Base-by-base conservation (phyloP, 768 basidiomycete species). In the Mycena sanguinolenta region DNA sequence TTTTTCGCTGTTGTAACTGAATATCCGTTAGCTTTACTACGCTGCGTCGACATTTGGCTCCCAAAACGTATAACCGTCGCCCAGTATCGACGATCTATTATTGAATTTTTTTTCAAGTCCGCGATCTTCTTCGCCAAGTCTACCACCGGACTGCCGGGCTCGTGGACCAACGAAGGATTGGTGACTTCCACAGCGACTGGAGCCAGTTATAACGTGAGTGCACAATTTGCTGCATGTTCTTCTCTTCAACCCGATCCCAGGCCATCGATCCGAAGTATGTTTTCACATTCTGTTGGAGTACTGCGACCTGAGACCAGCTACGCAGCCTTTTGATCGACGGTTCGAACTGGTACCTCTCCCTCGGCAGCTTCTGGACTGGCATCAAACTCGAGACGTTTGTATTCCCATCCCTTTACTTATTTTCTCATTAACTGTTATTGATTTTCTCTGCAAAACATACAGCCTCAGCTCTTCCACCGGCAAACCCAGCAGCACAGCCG, bases 281-380 rank as follows among this genome's bases (percentile, higher is more conserved):
- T 3, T 34, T 6, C n/a, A 53, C 52, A n/a, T 14, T 21, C 36
- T 28, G 7, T 13, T 39, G 21, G 9, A 1, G 25, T 36, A 19
- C 30, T 36, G 4, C 49, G 17, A 60, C 8, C 25, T 28, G 16
- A 65, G n/a, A n/a, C n/a, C 44, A 21, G 2, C 27, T n/a, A 25
- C 23, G 57, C 36, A 57, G 16, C 50, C 42, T 49, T 30, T 72
- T 52, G 27, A 46, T 70, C 80, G 86, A 85, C 62, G 80, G 79
- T 42, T 78, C 82, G 68, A 82, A 80, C 63, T 88, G 87, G 88
- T 82, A 79, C 65, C 82, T 90, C 17, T 83, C 85, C 23, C 78
- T 89, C 9, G 89, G 89, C 23, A 87, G 86, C 66, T 89, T 84
- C 80, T 89, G 88, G 87, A 85, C 83, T 10, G 88, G 88, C 14